phyloP scores from a whole-genome alignment of 225 moss, liverwort and hornwort species.

The Marchantia paleacea region DNA sequence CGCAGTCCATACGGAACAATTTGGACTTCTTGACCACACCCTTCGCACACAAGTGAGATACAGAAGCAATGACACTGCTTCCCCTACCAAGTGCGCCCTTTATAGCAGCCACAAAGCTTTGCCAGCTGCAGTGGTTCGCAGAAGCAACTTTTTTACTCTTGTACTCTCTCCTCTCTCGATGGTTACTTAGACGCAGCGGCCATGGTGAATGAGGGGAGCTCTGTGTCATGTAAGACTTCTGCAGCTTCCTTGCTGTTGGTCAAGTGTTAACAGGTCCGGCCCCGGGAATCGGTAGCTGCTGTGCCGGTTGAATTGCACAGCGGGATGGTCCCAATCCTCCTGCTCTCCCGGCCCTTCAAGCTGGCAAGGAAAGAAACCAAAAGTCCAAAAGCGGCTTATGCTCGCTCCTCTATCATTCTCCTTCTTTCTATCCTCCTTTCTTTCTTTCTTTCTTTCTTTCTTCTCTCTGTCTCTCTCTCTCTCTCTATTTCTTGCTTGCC shows the following conservation, averaged over 20 bases:
- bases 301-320: neutral
- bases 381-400: neutral
- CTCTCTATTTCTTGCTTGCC: too few relatives aligned
- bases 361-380: constrained; percentile 3
- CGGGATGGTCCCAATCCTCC: neutral
- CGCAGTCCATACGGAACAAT: neutral
- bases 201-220: neutral
- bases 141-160: neutral
- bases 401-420: neutral
- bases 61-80: constrained; percentile 1
- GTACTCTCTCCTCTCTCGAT: neutral
- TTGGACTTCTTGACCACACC: neutral
- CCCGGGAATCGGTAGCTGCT: neutral
- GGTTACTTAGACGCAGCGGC: neutral
- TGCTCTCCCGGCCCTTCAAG: neutral
- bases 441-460: neutral
- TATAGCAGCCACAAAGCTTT: constrained; percentile 6
- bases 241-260: neutral
- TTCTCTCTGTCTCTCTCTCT: neutral
- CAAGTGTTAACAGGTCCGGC: neutral
- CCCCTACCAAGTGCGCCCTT: neutral
- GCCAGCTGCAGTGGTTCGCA: neutral
- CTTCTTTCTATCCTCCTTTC: neutral
- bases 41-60: constrained; percentile 1
- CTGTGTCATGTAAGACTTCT: neutral